A percentile compares a stretch with the other conserved stretches of the same genome.
Conservation (phyloP, 202 grass and related monocot species). For the Hordeum pubiflorum region DNA sequence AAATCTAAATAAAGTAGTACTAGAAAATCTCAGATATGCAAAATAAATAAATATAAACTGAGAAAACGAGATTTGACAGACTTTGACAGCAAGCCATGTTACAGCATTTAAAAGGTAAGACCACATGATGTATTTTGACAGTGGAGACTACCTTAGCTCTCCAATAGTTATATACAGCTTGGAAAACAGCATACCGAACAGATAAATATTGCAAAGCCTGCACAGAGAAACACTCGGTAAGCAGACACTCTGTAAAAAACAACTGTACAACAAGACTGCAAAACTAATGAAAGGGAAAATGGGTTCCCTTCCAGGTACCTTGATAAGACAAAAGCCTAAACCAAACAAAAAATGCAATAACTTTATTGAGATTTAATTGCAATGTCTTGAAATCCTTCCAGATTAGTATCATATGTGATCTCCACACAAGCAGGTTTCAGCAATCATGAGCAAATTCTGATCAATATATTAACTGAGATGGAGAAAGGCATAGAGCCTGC, state of each 20-base stretch:
- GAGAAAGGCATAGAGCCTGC: neutral
- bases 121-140: neutral
- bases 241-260: constrained; percentile 2
- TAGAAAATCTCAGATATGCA: neutral
- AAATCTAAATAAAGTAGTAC: constrained; percentile 3
- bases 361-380: neutral
- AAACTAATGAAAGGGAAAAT: neutral
- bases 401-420: neutral
- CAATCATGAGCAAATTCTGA: neutral
- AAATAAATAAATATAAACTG: neutral
- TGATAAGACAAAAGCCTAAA: constrained; percentile 1
- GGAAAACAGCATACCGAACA: constrained; percentile 59
- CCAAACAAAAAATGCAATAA: constrained; percentile 1
- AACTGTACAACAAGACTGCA: neutral
- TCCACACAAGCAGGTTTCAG: neutral
- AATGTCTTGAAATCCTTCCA: neutral
- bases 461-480: neutral
- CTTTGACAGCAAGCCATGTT: neutral
- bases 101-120: constrained; percentile 15
- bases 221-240: constrained; percentile 27
- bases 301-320: neutral
- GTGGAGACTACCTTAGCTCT: constrained; percentile 70
- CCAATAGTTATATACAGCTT: constrained; percentile 95
- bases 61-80: neutral
- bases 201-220: constrained; percentile 80